Conservation (phyloP, 768 basidiomycete species). For the Hydnomerulius pinastri region DNA sequence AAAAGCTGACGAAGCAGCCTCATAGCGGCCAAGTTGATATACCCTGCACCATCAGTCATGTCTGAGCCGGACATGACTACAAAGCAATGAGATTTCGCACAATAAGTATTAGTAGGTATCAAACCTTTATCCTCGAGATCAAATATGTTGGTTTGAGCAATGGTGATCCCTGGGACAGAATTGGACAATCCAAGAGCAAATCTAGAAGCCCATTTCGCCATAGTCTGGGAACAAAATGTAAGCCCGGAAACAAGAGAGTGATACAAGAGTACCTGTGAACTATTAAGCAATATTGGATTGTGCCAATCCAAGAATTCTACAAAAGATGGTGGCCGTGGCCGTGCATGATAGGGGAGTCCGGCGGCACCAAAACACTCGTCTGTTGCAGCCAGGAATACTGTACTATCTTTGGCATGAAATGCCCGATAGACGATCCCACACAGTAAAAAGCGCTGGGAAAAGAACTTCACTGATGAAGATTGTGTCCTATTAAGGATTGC, state of each 20-base stretch:
- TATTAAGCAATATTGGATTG: conserved; percentile 51
- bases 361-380: conserved; percentile 39
- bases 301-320: conserved; percentile 55
- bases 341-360: conserved; percentile 1
- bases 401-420: conserved; percentile 61
- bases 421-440: conserved; percentile 56
- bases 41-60: conserved; percentile 61
- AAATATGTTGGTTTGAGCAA: conserved; percentile 40
- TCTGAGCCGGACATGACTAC: conserved; percentile 32
- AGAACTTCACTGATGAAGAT: conserved; percentile 40
- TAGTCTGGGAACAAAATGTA: conserved; percentile 40
- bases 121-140: conserved; percentile 51
- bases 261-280: conserved; percentile 46
- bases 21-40: conserved; percentile 41
- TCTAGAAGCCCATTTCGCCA: conserved; percentile 67
- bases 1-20: conserved; percentile 35
- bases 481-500: conserved; percentile 31
- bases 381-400: conserved; percentile 55
- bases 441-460: conserved; percentile 53
- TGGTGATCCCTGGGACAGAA: conserved; percentile 55
- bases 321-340: conserved; percentile 31
- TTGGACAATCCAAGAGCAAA: conserved; percentile 64
- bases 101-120: not conserved
- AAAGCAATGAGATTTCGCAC: not conserved
- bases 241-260: not conserved